Evolutionary conservation across 352 stramenopile genomes (phyloP).

Genomic region (Pythium monospermum): DNA sequence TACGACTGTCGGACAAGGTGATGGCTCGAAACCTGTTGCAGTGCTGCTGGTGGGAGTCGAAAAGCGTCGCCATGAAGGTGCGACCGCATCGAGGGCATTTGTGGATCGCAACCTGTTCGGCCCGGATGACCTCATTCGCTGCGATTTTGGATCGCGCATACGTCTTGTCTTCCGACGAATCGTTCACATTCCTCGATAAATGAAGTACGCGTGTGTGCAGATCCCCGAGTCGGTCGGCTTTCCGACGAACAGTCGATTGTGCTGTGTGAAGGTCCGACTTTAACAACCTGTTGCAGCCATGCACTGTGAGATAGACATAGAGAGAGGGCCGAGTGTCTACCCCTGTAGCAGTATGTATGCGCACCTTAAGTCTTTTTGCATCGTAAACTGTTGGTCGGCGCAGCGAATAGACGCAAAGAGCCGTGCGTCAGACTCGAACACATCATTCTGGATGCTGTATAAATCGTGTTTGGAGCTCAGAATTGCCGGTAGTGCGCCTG

Average conservation of each 20-base stretch:
- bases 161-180: conserved; percentile 29
- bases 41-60: conserved; percentile 26
- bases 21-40: conserved; percentile 18
- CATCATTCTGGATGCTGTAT: conserved; percentile 42
- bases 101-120: conserved; percentile 21
- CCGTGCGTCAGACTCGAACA: conserved; percentile 45
- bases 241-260: conserved; percentile 42
- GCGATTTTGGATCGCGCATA: conserved; percentile 43
- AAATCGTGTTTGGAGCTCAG: conserved; percentile 34
- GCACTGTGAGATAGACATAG: no score
- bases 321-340: no score
- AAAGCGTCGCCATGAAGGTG: conserved; percentile 27
- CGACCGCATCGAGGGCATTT: conserved; percentile 30
- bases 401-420: conserved; percentile 35
- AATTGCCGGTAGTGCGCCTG: conserved; percentile 33
- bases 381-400: conserved; percentile 52
- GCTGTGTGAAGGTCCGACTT: conserved; percentile 29
- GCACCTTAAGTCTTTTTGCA: conserved; percentile 47
- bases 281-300: conserved; percentile 34
- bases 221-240: conserved; percentile 37
- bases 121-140: conserved; percentile 32
- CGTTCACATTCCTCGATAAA: conserved; percentile 36
- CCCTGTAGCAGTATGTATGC: no score
- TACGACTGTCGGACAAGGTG: conserved; percentile 4
- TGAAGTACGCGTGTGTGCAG: conserved; percentile 42